A percentile compares a stretch with the other conserved stretches of the same genome.
Conservation (phyloP, 306 rosid species). For the Castanea sativa region DNA sequence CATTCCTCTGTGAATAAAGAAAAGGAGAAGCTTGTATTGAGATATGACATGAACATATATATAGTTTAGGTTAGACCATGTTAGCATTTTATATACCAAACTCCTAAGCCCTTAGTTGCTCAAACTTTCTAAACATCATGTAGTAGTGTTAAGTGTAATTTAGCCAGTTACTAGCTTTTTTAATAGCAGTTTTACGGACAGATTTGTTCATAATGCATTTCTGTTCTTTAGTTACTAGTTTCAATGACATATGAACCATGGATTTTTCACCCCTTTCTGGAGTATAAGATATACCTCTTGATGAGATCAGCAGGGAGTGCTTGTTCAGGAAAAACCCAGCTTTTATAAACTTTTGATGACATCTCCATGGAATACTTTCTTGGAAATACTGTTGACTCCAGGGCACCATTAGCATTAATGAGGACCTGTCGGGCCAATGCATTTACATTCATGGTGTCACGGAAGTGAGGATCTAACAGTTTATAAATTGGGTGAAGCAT, state of each 20-base stretch:
- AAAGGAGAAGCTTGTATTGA: conserved; percentile 9
- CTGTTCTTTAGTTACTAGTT: background rate
- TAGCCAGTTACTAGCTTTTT: background rate
- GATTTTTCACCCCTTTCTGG: background rate
- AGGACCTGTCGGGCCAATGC: conserved; percentile 49
- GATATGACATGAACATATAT: background rate
- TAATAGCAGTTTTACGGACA: background rate
- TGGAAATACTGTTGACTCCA: conserved; percentile 46
- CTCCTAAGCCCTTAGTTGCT: background rate
- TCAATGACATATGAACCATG: background rate
- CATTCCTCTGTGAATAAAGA: conserved; percentile 53
- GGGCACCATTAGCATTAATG: conserved; percentile 44
- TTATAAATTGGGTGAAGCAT: conserved; percentile 46
- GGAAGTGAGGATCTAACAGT: conserved; percentile 54
- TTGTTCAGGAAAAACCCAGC: conserved; percentile 46
- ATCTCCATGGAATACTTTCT: conserved; percentile 45
- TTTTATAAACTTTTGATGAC: conserved; percentile 41
- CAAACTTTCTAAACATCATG: background rate
- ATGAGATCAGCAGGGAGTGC: conserved; percentile 52
- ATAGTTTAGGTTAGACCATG: background rate
- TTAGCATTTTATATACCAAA: no score
- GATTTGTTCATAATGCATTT: background rate
- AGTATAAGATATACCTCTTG: conserved; percentile 28
- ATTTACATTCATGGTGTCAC: conserved; percentile 55
- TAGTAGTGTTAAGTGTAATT: background rate